phyloP scores from a whole-genome alignment of 2,329 filamentous ascomycete genomes.

The Sarocladiaceae sp. region DNA sequence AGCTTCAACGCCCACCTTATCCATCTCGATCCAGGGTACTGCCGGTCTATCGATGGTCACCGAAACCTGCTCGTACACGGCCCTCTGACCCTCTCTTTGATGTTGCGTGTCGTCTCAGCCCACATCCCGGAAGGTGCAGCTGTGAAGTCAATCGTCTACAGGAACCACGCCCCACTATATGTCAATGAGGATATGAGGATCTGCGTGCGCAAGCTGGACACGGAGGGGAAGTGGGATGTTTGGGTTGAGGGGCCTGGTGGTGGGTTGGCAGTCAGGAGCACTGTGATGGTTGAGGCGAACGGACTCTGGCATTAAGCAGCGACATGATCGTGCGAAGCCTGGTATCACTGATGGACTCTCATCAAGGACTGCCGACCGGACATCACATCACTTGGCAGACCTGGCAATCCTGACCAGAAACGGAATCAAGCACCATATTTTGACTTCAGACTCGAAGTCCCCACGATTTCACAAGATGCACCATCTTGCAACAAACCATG shows the following conservation, averaged over 20 bases:
- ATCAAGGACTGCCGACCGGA: too few species aligned
- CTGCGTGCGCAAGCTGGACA: constrained; percentile 49
- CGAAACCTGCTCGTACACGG: constrained; percentile 77
- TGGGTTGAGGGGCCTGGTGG: constrained; percentile 60
- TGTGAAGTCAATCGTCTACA: constrained; percentile 62
- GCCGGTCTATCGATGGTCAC: constrained; percentile 66
- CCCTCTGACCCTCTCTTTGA: constrained; percentile 69
- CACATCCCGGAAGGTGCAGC: constrained; percentile 9
- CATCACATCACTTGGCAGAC: too few species aligned
- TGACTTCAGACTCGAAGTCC: too few species aligned
- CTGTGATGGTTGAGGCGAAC: constrained; percentile 18
- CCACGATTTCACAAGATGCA: too few species aligned
- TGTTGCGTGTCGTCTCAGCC: constrained; percentile 57
- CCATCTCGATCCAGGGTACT: constrained; percentile 72
- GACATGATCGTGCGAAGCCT: too few species aligned
- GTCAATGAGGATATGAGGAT: constrained; percentile 64
- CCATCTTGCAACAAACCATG: too few species aligned
- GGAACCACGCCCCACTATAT: constrained; percentile 76
- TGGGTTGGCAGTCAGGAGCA: constrained; percentile 58
- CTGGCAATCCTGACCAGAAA: too few species aligned
- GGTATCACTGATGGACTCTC: too few species aligned
- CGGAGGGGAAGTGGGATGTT: constrained; percentile 47
- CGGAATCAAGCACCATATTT: too few species aligned
- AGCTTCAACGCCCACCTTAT: constrained; percentile 91
- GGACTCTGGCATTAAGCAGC: background rate